Percentiles rank a stretch among this genome's conserved stretches.
These are phyloP conservation scores for Striga hermonthica DNA, from an alignment of 305 asterid genomes.

Conservation along the genomic window DNA sequence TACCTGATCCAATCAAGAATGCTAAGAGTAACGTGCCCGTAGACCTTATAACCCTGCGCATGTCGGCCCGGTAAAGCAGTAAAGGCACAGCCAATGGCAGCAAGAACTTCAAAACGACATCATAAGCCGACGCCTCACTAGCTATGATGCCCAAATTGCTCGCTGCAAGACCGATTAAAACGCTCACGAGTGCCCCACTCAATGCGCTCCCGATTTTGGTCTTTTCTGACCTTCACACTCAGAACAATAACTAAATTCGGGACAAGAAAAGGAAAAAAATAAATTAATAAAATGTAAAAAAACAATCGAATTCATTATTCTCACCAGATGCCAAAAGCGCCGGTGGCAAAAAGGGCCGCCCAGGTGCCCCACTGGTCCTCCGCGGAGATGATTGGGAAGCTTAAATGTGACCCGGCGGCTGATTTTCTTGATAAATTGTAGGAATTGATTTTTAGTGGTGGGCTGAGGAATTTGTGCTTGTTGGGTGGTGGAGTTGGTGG, in stretches of 20 bases:
- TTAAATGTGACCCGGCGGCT: conserved; percentile 41
- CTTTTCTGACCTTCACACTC: conserved; percentile 74
- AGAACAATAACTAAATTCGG: background rate
- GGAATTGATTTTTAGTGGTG: conserved; percentile 18
- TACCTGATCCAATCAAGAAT: conserved; percentile 92
- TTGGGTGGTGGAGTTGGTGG: background rate
- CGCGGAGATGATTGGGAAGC: conserved; percentile 58
- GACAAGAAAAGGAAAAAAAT: background rate
- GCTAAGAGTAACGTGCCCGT: conserved; percentile 79
- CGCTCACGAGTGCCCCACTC: conserved; percentile 88
- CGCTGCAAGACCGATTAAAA: conserved; percentile 64
- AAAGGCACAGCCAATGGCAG: conserved; percentile 85
- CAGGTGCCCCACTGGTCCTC: conserved; percentile 83
- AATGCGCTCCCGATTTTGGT: conserved; percentile 74
- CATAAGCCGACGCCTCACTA: conserved; percentile 66
- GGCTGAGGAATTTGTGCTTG: conserved; percentile 15
- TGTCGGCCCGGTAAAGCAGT: conserved; percentile 82
- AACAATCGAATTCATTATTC: background rate
- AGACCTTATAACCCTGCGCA: conserved; percentile 70
- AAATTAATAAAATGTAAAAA: background rate
- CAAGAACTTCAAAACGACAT: conserved; percentile 62
- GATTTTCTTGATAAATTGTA: conserved; percentile 27
- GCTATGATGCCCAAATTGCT: conserved; percentile 82
- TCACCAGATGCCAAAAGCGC: conserved; percentile 85
- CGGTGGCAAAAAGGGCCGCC: conserved; percentile 73